A percentile compares a stretch with the other conserved stretches of the same genome.
These are phyloP conservation scores for Arachis monticola DNA, from an alignment of 331 rosid genomes.

Conservation along the genomic window DNA sequence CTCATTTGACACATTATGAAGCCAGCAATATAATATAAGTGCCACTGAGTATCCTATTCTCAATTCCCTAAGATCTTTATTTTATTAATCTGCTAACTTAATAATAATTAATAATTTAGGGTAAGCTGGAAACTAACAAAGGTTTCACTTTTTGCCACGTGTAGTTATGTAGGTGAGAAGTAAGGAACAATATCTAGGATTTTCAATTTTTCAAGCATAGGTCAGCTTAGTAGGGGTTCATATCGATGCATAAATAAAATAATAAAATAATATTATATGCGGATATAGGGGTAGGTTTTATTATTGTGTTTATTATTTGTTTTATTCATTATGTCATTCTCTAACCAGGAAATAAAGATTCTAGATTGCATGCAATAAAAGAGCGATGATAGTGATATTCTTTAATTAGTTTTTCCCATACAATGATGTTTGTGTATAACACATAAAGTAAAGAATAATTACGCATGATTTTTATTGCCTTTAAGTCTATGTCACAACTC, in stretches of 20 bases:
- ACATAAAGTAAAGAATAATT: background rate
- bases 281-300: background rate
- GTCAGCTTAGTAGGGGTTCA: background rate
- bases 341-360: background rate
- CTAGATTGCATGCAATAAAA: constrained; percentile 9
- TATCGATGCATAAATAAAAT: background rate
- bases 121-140: background rate
- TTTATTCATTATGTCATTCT: background rate
- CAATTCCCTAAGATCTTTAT: constrained; percentile 9
- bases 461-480: background rate
- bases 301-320: background rate
- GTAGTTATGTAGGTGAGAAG: background rate
- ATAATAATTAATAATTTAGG: background rate
- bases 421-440: background rate
- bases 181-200: background rate
- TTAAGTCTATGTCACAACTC: background rate
- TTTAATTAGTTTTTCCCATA: too few species aligned
- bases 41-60: constrained; percentile 31
- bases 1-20: background rate
- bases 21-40: background rate
- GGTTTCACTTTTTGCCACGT: constrained; percentile 7
- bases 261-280: background rate
- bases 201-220: background rate
- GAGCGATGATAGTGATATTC: background rate
- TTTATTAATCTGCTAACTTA: background rate